Conservation (phyloP, 2,329 filamentous ascomycete genomes). For the Penicillium sp. region DNA sequence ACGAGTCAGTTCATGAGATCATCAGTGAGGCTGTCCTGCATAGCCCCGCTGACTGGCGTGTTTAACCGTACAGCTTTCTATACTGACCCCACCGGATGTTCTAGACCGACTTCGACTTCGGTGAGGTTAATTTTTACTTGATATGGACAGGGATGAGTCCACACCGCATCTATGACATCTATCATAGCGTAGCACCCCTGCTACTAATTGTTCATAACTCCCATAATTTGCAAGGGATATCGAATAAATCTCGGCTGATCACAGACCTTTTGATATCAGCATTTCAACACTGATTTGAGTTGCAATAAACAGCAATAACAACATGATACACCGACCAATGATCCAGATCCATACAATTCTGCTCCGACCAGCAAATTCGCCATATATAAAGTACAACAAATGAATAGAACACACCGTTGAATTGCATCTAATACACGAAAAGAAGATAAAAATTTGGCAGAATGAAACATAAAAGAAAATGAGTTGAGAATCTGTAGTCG, state of each 20-base stretch:
- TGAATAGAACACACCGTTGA: slow-evolving; percentile 10
- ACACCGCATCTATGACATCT: background rate
- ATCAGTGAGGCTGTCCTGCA: background rate
- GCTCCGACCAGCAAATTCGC: background rate
- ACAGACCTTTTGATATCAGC: background rate
- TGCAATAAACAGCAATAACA: background rate
- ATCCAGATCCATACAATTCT: background rate
- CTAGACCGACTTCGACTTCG: background rate
- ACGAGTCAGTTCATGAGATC: background rate
- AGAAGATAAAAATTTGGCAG: background rate
- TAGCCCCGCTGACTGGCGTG: background rate
- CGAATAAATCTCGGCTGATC: background rate
- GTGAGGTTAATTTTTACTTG: background rate
- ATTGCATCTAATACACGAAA: slow-evolving; percentile 20
- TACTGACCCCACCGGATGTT: background rate
- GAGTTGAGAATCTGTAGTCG: background rate
- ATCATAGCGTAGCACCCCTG: background rate
- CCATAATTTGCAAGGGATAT: background rate
- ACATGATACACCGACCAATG: background rate
- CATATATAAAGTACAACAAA: slow-evolving; percentile 6
- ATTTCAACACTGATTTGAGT: background rate
- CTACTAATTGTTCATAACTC: background rate
- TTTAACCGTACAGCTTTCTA: background rate
- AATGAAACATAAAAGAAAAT: background rate
- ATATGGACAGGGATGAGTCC: background rate